Conservation (phyloP, 2,329 filamentous ascomycete species). For the Dichotomopilus funicola region DNA sequence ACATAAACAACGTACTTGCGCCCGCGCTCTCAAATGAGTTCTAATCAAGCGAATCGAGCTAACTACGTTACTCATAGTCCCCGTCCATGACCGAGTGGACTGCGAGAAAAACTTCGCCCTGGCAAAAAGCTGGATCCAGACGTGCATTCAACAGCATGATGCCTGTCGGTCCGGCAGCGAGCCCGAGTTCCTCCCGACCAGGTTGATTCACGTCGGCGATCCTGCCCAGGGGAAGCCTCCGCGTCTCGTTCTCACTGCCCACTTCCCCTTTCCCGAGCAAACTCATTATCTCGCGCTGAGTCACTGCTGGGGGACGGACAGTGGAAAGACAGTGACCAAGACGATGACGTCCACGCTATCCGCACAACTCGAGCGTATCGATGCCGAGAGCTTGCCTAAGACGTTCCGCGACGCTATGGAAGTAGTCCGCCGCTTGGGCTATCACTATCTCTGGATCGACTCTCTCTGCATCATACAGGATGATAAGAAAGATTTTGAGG, state of each 20-base stretch:
- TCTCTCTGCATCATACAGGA: background rate
- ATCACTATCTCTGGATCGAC: background rate
- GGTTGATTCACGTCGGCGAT: background rate
- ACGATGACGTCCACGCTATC: background rate
- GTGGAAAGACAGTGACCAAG: background rate
- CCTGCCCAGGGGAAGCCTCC: background rate
- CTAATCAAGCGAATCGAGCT: background rate
- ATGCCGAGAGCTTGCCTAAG: background rate
- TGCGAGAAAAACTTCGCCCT: background rate
- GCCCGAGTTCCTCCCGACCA: background rate
- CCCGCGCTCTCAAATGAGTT: background rate
- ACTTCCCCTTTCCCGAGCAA: background rate
- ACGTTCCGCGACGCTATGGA: background rate
- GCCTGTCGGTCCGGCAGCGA: background rate
- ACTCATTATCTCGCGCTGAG: background rate
- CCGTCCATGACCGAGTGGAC: background rate
- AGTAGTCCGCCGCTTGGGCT: background rate
- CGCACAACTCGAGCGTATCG: background rate
- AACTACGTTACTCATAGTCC: background rate
- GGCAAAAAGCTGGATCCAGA: background rate
- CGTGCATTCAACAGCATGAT: background rate
- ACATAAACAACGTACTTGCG: background rate
- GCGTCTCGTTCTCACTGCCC: background rate
- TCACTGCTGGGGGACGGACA: background rate
- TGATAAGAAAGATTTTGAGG: background rate